These are phyloP conservation scores for Fusarium sp. DNA, from an alignment of 2,329 filamentous ascomycete genomes.

Conservation along the genomic window DNA sequence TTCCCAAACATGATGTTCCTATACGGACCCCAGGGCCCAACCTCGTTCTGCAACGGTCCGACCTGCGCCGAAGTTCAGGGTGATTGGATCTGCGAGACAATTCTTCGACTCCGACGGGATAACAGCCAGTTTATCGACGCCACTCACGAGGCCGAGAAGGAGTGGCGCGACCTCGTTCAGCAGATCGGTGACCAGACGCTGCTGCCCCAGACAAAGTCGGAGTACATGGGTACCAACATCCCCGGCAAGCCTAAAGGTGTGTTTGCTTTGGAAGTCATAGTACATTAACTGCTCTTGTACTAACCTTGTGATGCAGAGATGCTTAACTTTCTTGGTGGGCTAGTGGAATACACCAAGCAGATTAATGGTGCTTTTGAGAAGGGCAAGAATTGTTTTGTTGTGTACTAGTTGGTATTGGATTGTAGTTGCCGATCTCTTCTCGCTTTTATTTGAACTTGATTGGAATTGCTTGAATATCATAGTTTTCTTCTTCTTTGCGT, in stretches of 20 bases:
- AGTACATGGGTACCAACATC: not conserved
- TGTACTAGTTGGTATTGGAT: not conserved
- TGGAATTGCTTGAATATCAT: not conserved
- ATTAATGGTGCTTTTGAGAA: not conserved
- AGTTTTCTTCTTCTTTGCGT: too few relatives aligned
- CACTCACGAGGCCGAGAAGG: not conserved
- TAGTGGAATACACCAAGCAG: not conserved
- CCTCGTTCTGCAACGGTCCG: not conserved
- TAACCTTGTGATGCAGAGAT: not conserved
- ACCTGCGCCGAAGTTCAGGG: conserved; percentile 1
- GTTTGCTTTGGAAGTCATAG: not conserved
- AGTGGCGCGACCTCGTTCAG: not conserved
- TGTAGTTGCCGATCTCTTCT: not conserved
- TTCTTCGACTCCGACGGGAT: not conserved
- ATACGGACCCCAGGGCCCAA: conserved; percentile 5
- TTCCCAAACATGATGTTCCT: conserved; percentile 13
- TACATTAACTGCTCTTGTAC: too few relatives aligned
- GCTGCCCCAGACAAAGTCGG: not conserved
- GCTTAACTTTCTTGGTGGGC: not conserved
- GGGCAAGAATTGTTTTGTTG: not conserved
- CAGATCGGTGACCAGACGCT: not conserved
- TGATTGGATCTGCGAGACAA: not conserved
- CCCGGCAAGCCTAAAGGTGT: not conserved
- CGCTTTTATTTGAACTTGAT: not conserved
- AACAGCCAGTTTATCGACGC: not conserved